Base-by-base conservation (phyloP, 352 stramenopile species). In the Phytophthora constricta region DNA sequence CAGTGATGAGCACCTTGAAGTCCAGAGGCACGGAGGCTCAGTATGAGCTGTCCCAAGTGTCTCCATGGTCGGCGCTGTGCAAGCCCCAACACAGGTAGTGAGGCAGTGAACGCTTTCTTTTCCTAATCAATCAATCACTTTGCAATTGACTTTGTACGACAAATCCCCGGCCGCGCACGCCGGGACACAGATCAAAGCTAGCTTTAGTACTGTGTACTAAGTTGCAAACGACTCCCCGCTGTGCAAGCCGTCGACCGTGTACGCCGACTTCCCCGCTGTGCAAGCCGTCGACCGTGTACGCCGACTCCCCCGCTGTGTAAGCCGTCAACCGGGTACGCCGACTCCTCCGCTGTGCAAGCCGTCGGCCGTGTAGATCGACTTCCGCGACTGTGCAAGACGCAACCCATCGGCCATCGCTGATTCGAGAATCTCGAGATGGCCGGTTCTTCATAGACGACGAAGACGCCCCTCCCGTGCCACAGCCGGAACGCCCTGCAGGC, bases 151-250 rank as follows among this genome's bases (percentile, higher is more conserved):
- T 19, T 45, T 20, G 10, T 45, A 20, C 10, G 37, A 14, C 17
- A 20, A 45, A 19, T 19, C 37, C 37, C 37, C 9, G 37, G 9
- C 37, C 10, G 9, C 5, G 16, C 9, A 14, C 9, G 10, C 37
- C 10, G 37, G 37, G 37, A 14, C 37, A 20, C 37, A 45, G 17
- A 45, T 20, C 37, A 45, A 20, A 45, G 37, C 37, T 45, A 45
- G 37, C 37, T 45, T 45, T 45, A 45, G 37, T 45, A 45, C 37
- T 45, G 37, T 45, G 37, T 45, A 45, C 37, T 45, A 45, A 20
- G n/a, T 45, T 45, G 37, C 37, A 45, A 45, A n/a, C 3, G 41
- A 23, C 10, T n/a, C 19, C n/a, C 19, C 34, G n/a, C 41, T 47
- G n/a, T 47, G 41, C 41, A 47, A 47, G 41, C n/a, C 4, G 41